A percentile compares a stretch with the other conserved stretches of the same genome.
Evolutionary conservation across 768 basidiomycete species (phyloP).

Genomic region (Boletus rex-veris): DNA sequence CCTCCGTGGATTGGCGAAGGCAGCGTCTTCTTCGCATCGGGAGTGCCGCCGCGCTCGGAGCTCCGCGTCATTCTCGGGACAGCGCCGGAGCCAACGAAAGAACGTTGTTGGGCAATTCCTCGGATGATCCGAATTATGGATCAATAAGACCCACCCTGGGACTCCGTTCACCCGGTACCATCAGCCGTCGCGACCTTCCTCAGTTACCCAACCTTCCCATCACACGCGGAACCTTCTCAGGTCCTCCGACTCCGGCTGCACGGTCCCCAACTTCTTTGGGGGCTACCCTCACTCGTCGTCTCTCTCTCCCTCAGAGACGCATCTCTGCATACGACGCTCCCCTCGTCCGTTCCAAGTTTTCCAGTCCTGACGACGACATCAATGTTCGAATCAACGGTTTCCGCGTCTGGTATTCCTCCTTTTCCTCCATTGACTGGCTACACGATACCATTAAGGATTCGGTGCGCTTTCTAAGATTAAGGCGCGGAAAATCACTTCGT

Average conservation of each 20-base stretch:
- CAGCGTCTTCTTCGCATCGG: slow-evolving; percentile 59
- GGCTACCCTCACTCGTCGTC: slow-evolving; percentile 36
- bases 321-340: slow-evolving; percentile 71
- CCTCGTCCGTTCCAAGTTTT: slow-evolving; percentile 30
- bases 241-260: slow-evolving; percentile 33
- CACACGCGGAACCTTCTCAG: slow-evolving; percentile 35
- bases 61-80: slow-evolving; percentile 1
- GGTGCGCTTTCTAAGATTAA: slow-evolving; percentile 68
- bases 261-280: slow-evolving; percentile 34
- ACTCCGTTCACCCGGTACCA: slow-evolving; percentile 27
- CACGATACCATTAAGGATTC: slow-evolving; percentile 97
- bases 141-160: slow-evolving; percentile 38
- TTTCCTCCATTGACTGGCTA: slow-evolving; percentile 92
- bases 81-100: slow-evolving; percentile 29
- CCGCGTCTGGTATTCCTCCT: slow-evolving; percentile 83
- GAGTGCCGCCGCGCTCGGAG: background rate
- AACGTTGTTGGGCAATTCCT: slow-evolving; percentile 32
- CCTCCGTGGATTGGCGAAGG: slow-evolving; percentile 58
- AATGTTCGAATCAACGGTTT: slow-evolving; percentile 80
- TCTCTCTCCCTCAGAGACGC: slow-evolving; percentile 47
- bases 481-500: slow-evolving; percentile 65
- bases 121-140: slow-evolving; percentile 50
- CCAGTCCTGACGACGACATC: slow-evolving; percentile 41
- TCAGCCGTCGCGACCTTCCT: slow-evolving; percentile 36
- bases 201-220: slow-evolving; percentile 34